A percentile compares a stretch with the other conserved stretches of the same genome.
Evolutionary conservation across 2,329 filamentous ascomycete genomes (phyloP).

Genomic region (Fusarium heterosporum): DNA sequence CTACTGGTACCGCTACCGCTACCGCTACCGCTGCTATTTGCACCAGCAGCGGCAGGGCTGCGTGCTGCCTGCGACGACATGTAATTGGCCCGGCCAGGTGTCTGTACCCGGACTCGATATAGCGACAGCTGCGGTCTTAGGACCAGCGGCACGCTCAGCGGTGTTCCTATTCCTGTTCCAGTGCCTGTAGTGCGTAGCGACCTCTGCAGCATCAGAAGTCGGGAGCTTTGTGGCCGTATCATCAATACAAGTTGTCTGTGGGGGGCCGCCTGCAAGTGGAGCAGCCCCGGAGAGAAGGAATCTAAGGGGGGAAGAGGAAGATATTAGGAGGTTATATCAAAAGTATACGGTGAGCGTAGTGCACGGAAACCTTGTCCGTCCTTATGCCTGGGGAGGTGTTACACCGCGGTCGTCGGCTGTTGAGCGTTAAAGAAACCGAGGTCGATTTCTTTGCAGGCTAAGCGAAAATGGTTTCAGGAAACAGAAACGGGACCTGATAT

Average conservation of each 20-base stretch:
- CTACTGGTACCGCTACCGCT: constrained; percentile 36
- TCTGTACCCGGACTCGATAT: constrained; percentile 13
- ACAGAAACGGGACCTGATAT: constrained; percentile 2
- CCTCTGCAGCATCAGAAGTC: constrained; percentile 40
- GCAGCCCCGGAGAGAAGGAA: constrained; percentile 45
- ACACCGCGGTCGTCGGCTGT: constrained; percentile 45
- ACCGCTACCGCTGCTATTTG: constrained; percentile 20
- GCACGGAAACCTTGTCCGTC: constrained; percentile 15
- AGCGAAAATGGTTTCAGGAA: constrained; percentile 21
- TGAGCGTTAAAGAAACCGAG: constrained; percentile 35
- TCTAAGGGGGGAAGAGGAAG: constrained; percentile 10
- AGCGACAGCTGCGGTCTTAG: constrained; percentile 15
- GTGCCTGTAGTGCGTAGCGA: constrained; percentile 28
- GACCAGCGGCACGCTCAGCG: neutral
- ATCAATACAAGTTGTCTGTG: constrained; percentile 33
- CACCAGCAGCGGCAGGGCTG: constrained; percentile 38
- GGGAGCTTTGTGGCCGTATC: constrained; percentile 35
- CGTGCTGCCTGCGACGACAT: constrained; percentile 41
- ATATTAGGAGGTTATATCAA: constrained; percentile 21
- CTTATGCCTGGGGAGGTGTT: constrained; percentile 15
- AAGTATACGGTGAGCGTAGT: constrained; percentile 23
- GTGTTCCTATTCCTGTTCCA: constrained; percentile 21
- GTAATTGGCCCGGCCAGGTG: constrained; percentile 45
- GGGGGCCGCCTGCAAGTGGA: constrained; percentile 39
- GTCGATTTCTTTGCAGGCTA: constrained; percentile 34